These are phyloP conservation scores for Sporopachydermia lactativora DNA, from an alignment of 805 yeast species.

Conservation along the genomic window DNA sequence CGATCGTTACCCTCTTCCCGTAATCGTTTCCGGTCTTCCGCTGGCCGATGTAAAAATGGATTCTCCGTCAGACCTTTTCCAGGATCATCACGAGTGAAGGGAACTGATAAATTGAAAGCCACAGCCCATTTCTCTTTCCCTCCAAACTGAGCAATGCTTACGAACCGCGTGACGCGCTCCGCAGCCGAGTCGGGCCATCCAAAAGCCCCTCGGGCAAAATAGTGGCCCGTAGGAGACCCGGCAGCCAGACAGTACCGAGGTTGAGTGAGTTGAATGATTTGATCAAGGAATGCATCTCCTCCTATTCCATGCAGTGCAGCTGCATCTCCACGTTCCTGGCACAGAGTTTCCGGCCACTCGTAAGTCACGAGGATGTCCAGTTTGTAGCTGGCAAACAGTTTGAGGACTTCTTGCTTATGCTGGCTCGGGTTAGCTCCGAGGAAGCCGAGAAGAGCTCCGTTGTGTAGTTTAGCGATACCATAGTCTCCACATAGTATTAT, in stretches of 20 bases:
- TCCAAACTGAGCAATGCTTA: conserved; percentile 49
- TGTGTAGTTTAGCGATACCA: conserved; percentile 6
- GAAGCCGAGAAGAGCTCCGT: conserved; percentile 10
- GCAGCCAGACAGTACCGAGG: conserved; percentile 61
- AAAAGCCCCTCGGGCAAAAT: conserved; percentile 43
- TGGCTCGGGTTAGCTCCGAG: conserved; percentile 8
- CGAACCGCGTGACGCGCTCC: conserved; percentile 39
- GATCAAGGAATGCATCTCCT: conserved; percentile 34
- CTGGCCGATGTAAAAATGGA: conserved; percentile 14
- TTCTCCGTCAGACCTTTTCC: conserved; percentile 16
- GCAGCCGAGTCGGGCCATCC: conserved; percentile 29
- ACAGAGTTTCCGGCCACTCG: conserved; percentile 45
- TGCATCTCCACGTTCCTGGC: conserved; percentile 25
- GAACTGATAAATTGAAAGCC: conserved; percentile 38
- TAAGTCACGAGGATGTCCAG: conserved; percentile 44
- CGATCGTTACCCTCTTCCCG: conserved; percentile 2
- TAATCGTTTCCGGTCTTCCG: conserved; percentile 3
- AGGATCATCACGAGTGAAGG: conserved; percentile 5
- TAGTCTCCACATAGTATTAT: conserved; percentile 7
- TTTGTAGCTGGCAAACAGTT: conserved; percentile 13
- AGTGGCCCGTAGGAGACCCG: conserved; percentile 34
- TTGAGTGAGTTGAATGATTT: conserved; percentile 25
- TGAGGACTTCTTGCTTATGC: background rate
- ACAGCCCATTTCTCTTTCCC: conserved; percentile 54
- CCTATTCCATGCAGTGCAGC: conserved; percentile 18